These are phyloP conservation scores for Leccinum incarnatum DNA, from an alignment of 768 basidiomycete species.

Conservation along the genomic window DNA sequence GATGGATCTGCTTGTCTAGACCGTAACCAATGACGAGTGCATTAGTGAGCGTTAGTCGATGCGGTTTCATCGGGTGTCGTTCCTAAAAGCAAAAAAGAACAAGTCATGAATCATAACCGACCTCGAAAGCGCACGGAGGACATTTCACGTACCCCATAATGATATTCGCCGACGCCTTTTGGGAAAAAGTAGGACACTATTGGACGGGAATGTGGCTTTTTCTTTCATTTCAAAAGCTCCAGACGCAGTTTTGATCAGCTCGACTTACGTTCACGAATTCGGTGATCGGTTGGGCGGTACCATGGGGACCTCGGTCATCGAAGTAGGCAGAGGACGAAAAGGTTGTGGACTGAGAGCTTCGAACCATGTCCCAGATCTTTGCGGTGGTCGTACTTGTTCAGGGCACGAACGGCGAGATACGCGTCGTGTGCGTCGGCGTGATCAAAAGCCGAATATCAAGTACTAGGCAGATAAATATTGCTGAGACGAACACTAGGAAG, in stretches of 20 bases:
- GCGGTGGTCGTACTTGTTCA: background rate
- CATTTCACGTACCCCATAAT: constrained; percentile 80
- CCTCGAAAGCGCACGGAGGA: background rate
- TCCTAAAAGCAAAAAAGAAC: constrained; percentile 50
- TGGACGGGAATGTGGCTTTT: constrained; percentile 47
- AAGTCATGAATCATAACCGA: constrained; percentile 3
- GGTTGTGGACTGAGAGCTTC: constrained; percentile 42
- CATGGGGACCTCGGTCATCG: constrained; percentile 67
- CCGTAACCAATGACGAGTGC: constrained; percentile 95
- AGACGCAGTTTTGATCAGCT: background rate
- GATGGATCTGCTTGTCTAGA: constrained; percentile 90
- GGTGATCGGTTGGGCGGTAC: constrained; percentile 75
- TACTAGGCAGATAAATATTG: background rate
- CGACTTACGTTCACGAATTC: constrained; percentile 68
- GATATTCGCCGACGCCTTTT: constrained; percentile 89
- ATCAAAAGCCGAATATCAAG: background rate
- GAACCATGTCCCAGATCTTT: constrained; percentile 31
- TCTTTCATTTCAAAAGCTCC: constrained; percentile 18
- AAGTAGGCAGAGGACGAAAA: constrained; percentile 78
- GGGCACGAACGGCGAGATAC: background rate
- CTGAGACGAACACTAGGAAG: background rate
- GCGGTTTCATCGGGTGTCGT: constrained; percentile 98
- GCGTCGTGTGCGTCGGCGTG: background rate
- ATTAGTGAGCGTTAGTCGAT: constrained; percentile 93
- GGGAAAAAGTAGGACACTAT: constrained; percentile 97